Percentiles rank a stretch among this genome's conserved stretches.
Evolutionary conservation across 441 rosid genomes (phyloP).

Genomic region (Pelargonium exstipulatum): DNA sequence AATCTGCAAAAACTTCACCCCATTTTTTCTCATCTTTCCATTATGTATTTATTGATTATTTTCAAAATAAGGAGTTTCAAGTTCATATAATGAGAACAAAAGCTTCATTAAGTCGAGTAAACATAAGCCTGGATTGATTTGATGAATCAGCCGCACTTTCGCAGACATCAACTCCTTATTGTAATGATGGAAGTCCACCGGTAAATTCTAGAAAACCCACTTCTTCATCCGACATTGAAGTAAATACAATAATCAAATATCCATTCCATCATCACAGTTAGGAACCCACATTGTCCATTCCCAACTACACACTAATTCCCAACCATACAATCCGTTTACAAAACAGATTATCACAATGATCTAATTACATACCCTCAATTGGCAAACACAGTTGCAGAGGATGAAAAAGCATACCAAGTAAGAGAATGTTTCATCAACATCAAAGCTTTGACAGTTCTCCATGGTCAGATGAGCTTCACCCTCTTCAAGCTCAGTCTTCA

Average conservation of each 20-base stretch:
- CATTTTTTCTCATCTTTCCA: neutral
- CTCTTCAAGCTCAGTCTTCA: constrained; percentile 9
- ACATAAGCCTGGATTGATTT: neutral
- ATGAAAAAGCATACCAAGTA: constrained; percentile 4
- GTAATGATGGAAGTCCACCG: neutral
- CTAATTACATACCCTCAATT: constrained; percentile 1
- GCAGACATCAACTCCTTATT: neutral
- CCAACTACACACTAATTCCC: neutral
- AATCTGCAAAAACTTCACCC: neutral
- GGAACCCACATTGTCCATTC: constrained; percentile 5
- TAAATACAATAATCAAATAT: neutral
- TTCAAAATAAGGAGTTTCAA: neutral
- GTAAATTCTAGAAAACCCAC: neutral
- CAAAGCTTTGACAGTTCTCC: constrained; percentile 1
- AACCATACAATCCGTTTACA: neutral
- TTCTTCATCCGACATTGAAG: neutral
- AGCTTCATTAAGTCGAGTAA: neutral
- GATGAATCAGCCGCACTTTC: neutral
- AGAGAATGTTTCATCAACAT: constrained; percentile 10
- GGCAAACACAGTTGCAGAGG: neutral
- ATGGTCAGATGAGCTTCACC: constrained; percentile 3
- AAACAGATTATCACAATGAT: neutral
- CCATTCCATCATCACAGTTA: neutral
- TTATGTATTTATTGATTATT: neutral
- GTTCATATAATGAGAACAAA: constrained; percentile 3